Evolutionary conservation across 1,284 basidiomycete genomes (phyloP), one percentile per base, ranked within the genome.

Genomic region (Gymnopus androsaceus): DNA sequence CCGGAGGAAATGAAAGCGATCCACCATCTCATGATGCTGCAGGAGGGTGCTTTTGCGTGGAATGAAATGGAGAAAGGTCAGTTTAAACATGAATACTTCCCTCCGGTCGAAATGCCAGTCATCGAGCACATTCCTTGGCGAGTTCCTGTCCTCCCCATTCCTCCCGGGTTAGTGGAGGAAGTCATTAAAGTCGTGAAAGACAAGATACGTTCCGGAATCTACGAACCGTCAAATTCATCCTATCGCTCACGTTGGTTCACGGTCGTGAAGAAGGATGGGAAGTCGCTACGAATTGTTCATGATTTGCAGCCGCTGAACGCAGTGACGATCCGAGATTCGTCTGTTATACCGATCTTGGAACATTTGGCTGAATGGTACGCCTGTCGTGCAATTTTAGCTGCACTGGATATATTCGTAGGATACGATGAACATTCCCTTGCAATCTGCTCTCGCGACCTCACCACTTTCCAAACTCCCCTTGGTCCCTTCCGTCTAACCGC

Each of bases 181-280:
- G 51, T 62, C 0, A 54, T 60, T 2, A 56, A 67, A 0, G n/a
- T 70, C 0, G 36, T 74, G 2, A 53, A 53, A 44, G 33, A 53
- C 5, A 67, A 68, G 31, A 67, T 71, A 2, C 34, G 25, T 0
- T 62, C 63, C 0, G 66, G 71, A 0, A 63, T 71, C 0, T 72
- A 72, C 33, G 66, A 75, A 53, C 67, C 56, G 0, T 64, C 60
- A 0, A 47, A 63, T 1, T 56, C 66, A 0, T 63, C 72, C 0
- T 75, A 75, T 50, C 46, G 58, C 0, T 72, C 67, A 0, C 7
- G 57, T 1, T 70, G 68, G 68, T 75, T 75, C 38, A 49, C 56
- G 40, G 55, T 65, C 1, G 48, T 58, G 3, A 66, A 63, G 57
- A 62, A 54, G 27, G 57, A 67, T 55, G 52, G 67, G 2, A 68